Evolutionary conservation across 2,329 filamentous ascomycete genomes (phyloP), one percentile per base, ranked within the genome.

Genomic region (Apiospora hydei): DNA sequence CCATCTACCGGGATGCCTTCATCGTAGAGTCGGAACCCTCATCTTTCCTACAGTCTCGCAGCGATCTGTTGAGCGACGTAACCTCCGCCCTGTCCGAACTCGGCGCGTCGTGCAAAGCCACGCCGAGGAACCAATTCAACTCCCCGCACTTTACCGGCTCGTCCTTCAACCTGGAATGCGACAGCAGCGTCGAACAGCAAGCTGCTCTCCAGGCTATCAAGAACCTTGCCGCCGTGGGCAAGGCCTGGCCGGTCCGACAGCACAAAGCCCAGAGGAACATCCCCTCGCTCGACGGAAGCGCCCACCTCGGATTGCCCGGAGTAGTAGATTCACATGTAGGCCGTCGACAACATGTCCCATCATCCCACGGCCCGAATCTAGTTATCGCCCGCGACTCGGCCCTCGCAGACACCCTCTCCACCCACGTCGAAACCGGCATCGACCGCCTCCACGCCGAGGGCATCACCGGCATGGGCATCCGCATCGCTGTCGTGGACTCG

Each of bases 401-500:
- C 41, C 46, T 6, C 2, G 34, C 43, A 18, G 67, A 69, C 34
- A 69, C 67, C 2, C 47, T 69, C 10, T 53, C 67, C 26, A 53
- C 46, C 26, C 67, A 69, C 67, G 18, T 53, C 2, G 34, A 49
- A 49, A 38, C 44, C 44, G 34, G 47, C 13, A 38, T 69, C 44
- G 47, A 53, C 34, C 67, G 67, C n/a, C 44, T 69, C 13, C 67
- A 69, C 47, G 67, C 67, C 47, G 26, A 34, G 14, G 34, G 34
- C 67, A 49, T 43, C 8, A 69, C 67, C 26, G 67, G 67, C 11
- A 38, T 30, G 11, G 47, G 47, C 26, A 53, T 69, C 18, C 67
- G 67, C 44, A 69, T 69, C 34, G 67, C 67, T 18, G 67, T 69
- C 16, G 34, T 69, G 26, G 67, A 69, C 67, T 69, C 67, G 30